A percentile compares a stretch with the other conserved stretches of the same genome.
phyloP scores from a whole-genome alignment of 2,329 filamentous ascomycete species.

The Myriangium duriaei region DNA sequence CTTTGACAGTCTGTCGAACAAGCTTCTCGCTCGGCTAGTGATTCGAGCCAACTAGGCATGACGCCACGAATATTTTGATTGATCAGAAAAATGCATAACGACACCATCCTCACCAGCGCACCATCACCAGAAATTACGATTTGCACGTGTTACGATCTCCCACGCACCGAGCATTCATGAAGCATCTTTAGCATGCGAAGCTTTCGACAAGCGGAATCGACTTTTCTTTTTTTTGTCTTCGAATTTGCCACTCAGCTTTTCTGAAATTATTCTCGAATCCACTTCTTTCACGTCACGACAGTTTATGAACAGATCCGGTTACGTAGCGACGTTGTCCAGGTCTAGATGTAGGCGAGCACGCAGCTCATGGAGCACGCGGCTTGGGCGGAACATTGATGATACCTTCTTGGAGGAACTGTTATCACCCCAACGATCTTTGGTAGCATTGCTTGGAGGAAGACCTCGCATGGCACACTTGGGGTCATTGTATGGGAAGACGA shows the following conservation, averaged over 20 bases:
- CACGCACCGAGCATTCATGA: not conserved
- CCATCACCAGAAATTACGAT: not conserved
- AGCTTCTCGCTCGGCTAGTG: slow-evolving; percentile 91
- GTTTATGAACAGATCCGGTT: not conserved
- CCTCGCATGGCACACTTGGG: no score
- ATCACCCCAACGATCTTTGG: no score
- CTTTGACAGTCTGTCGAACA: slow-evolving; percentile 93
- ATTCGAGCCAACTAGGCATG: slow-evolving; percentile 68
- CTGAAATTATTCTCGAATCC: not conserved
- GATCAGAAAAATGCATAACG: not conserved
- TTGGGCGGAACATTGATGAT: no score
- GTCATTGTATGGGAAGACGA: no score
- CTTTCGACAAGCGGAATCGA: not conserved
- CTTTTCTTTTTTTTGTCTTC: not conserved
- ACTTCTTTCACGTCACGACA: not conserved
- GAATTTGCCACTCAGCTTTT: not conserved
- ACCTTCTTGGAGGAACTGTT: no score
- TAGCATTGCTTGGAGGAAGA: no score
- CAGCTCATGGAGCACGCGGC: not conserved
- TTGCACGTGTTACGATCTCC: not conserved
- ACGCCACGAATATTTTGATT: not conserved
- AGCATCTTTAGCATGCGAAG: not conserved
- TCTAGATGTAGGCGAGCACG: not conserved
- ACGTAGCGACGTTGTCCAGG: not conserved
- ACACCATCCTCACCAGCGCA: not conserved